Percentiles rank a stretch among this genome's conserved stretches.
Evolutionary conservation across 2,329 filamentous ascomycete species (phyloP).

Genomic region (Calonectria pteridis): DNA sequence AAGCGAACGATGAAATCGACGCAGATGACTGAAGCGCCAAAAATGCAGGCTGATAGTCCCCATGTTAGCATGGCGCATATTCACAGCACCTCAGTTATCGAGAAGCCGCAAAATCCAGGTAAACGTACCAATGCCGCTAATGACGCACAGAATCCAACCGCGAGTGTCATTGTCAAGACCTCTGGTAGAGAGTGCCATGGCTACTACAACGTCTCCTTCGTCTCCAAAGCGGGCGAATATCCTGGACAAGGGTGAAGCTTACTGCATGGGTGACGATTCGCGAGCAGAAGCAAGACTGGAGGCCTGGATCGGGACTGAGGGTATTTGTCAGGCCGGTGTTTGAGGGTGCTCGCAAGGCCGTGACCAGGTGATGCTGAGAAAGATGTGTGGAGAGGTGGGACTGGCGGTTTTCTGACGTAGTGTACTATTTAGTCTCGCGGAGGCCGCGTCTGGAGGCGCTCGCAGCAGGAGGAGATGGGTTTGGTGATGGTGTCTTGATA

Average conservation of each 20-base stretch:
- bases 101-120: background rate
- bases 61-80: background rate
- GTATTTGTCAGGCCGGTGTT: conserved; percentile 3
- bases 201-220: conserved; percentile 34
- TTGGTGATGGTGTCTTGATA: conserved; percentile 9
- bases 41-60: conserved; percentile 65
- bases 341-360: background rate
- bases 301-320: background rate
- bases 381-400: conserved; percentile 27
- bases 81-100: background rate
- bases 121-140: conserved; percentile 77
- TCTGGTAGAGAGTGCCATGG: conserved; percentile 54
- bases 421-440: conserved; percentile 23
- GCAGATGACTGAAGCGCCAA: conserved; percentile 88
- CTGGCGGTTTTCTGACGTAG: conserved; percentile 40
- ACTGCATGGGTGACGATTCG: conserved; percentile 4
- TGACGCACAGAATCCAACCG: conserved; percentile 93
- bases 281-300: background rate
- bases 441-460: background rate
- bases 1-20: conserved; percentile 82
- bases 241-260: background rate
- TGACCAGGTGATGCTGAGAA: conserved; percentile 12
- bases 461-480: background rate
- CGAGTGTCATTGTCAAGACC: conserved; percentile 82
- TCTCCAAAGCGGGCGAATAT: conserved; percentile 18